A percentile compares a stretch with the other conserved stretches of the same genome.
These are phyloP conservation scores for Phanerochaete carnosa DNA, from an alignment of 768 basidiomycete species.

Conservation along the genomic window DNA sequence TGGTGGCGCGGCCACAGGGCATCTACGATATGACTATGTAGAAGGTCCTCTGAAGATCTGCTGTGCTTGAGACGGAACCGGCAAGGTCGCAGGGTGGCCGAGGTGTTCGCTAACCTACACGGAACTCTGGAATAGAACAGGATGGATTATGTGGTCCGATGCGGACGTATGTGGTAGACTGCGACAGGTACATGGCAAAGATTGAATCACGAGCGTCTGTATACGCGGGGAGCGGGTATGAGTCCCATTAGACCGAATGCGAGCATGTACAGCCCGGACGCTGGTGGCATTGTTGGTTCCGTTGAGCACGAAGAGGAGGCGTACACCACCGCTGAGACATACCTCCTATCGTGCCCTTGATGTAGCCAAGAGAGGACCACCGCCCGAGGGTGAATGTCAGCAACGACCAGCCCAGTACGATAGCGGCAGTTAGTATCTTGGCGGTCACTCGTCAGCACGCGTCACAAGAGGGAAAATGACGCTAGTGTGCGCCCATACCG, in stretches of 20 bases:
- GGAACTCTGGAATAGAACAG: not conserved
- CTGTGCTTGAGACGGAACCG: not conserved
- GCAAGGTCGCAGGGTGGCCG: not conserved
- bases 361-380: conserved; percentile 63
- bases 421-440: conserved; percentile 57
- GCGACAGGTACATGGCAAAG: not conserved
- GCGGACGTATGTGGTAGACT: not conserved
- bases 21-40: no score
- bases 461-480: not conserved
- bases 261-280: conserved; percentile 66
- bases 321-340: no score
- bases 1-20: not conserved
- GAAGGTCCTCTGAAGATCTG: not conserved
- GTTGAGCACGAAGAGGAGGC: not conserved
- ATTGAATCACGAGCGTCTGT: conserved; percentile 29
- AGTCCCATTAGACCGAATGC: conserved; percentile 74
- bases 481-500: conserved; percentile 31
- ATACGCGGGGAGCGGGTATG: conserved; percentile 59
- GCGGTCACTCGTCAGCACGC: not conserved
- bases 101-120: no score
- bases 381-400: conserved; percentile 61
- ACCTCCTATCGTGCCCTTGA: conserved; percentile 65
- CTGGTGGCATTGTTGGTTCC: conserved; percentile 31
- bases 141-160: not conserved
- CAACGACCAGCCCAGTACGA: conserved; percentile 66